A percentile compares a stretch with the other conserved stretches of the same genome.
phyloP scores from a whole-genome alignment of 495 filamentous ascomycete genomes.

The Copromyces sp. region DNA sequence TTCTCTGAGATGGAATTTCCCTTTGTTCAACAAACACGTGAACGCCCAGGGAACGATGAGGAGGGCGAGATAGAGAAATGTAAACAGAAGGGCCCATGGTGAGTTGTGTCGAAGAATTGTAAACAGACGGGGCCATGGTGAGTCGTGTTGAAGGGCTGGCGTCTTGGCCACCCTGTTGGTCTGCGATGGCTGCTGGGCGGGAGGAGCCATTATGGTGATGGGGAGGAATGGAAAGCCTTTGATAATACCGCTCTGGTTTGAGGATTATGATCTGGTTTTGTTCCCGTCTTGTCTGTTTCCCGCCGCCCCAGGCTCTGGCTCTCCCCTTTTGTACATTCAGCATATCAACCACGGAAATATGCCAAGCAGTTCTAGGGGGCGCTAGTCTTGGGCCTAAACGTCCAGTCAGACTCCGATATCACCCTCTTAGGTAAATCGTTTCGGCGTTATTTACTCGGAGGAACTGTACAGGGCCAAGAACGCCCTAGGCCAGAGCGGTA shows the following conservation, averaged over 20 bases:
- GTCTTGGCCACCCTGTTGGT: neutral
- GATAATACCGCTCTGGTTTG: neutral
- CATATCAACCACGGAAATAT: too few relatives aligned
- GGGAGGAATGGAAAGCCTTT: neutral
- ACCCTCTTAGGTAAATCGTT: too few relatives aligned
- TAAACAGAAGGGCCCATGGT: neutral
- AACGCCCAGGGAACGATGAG: neutral
- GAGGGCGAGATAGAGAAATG: neutral
- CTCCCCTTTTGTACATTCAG: neutral
- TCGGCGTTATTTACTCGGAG: too few relatives aligned
- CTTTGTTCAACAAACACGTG: neutral
- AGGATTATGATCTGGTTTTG: neutral
- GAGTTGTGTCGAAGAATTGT: neutral
- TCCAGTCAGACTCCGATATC: too few relatives aligned
- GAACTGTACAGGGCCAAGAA: too few relatives aligned
- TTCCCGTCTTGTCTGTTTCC: neutral
- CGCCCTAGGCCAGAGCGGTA: too few relatives aligned
- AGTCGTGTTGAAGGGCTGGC: neutral
- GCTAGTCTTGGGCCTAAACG: too few relatives aligned
- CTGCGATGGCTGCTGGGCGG: neutral
- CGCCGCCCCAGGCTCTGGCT: neutral
- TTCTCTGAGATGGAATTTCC: neutral
- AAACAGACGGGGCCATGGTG: neutral
- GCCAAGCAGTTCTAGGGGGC: too few relatives aligned
- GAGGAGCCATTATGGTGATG: neutral